Conservation (phyloP, 108 stramenopile species). For the Cyclotella cryptica region DNA sequence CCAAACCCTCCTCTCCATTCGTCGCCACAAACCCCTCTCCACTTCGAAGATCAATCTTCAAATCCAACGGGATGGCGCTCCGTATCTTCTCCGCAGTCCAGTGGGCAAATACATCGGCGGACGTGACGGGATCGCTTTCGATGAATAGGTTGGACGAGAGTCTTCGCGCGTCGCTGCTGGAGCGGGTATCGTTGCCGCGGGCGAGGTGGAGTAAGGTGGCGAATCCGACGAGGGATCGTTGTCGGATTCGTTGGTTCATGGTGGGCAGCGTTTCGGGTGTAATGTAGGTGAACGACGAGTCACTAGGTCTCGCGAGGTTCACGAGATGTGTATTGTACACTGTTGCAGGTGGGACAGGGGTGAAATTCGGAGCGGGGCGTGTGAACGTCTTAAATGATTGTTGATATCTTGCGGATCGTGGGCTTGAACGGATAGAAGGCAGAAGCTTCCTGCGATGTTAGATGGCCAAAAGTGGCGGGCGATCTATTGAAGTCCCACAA, state of each 20-base stretch:
- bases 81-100: conserved; percentile 24
- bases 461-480: conserved; percentile 14
- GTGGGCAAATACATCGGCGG: conserved; percentile 13
- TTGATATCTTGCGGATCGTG: not conserved
- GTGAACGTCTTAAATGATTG: not conserved
- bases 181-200: no score
- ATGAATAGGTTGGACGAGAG: not conserved
- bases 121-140: not conserved
- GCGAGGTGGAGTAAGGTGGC: not conserved
- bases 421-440: conserved; percentile 1
- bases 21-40: conserved; percentile 6
- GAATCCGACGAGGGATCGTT: not conserved
- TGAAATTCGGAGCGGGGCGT: no score
- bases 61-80: conserved; percentile 23
- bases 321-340: not conserved
- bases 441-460: not conserved
- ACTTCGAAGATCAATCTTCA: conserved; percentile 17
- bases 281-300: no score
- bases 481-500: not conserved
- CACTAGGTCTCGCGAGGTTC: not conserved
- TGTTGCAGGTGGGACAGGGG: no score
- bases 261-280: not conserved
- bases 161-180: not conserved
- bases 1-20: conserved; percentile 2
- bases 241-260: not conserved